Evolutionary conservation across 148 eudicot genomes (phyloP).

Genomic region (Euryodendron excelsum): DNA sequence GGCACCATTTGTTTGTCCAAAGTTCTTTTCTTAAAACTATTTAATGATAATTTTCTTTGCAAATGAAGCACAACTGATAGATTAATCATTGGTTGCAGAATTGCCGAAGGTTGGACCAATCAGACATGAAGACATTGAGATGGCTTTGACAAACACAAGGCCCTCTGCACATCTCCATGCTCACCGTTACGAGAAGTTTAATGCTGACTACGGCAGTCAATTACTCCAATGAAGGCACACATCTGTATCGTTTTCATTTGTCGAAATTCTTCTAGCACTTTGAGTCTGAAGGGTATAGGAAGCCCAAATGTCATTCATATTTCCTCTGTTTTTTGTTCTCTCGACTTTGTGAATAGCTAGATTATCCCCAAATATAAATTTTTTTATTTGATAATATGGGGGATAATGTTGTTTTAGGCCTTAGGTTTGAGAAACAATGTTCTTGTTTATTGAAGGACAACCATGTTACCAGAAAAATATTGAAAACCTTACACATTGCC

Average conservation of each 20-base stretch:
- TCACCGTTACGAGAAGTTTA: conserved; percentile 85
- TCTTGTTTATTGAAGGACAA: not conserved
- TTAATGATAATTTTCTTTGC: not conserved
- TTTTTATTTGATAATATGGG: not conserved
- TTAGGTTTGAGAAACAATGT: not conserved
- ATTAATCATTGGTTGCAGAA: conserved; percentile 43
- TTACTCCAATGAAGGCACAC: conserved; percentile 53
- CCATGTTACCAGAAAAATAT: not conserved
- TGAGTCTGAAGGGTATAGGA: not conserved
- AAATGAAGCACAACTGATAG: not conserved
- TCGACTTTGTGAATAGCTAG: not conserved
- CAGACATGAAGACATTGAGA: conserved; percentile 58
- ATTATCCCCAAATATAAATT: not conserved
- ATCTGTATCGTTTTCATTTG: not conserved
- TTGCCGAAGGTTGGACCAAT: conserved; percentile 91
- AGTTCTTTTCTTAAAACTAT: not conserved
- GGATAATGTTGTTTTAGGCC: not conserved
- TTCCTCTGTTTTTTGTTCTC: not conserved
- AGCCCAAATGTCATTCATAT: not conserved
- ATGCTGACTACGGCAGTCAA: conserved; percentile 90
- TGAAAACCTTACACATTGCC: not conserved
- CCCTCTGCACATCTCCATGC: conserved; percentile 95
- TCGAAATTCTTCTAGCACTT: not conserved
- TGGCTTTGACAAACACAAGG: conserved; percentile 84
- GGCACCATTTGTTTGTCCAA: not conserved